phyloP scores from a whole-genome alignment of 805 yeast genomes.

The Jamesozyma hellenica region DNA sequence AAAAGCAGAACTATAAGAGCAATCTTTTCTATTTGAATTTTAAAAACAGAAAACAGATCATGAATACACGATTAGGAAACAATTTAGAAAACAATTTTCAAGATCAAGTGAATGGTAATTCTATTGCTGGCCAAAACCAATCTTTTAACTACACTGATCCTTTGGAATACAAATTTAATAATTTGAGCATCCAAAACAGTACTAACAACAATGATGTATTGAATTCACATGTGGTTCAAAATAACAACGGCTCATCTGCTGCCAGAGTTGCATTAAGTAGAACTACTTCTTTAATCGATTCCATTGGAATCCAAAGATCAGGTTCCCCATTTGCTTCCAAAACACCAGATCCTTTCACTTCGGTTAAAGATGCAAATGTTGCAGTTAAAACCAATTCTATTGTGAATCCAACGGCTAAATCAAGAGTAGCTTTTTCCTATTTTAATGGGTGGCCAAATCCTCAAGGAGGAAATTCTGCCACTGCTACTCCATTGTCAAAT shows the following conservation, averaged over 20 bases:
- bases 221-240: neutral
- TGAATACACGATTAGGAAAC: neutral
- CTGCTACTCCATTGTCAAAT: neutral
- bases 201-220: neutral
- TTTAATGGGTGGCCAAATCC: neutral
- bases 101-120: neutral
- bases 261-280: slow-evolving; percentile 7
- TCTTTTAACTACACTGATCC: slow-evolving; percentile 7
- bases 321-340: slow-evolving; percentile 14
- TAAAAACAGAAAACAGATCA: neutral
- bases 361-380: neutral
- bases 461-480: neutral
- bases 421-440: neutral
- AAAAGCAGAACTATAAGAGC: too few species aligned
- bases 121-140: neutral
- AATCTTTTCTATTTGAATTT: too few species aligned
- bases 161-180: slow-evolving; percentile 7
- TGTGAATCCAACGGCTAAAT: neutral
- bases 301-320: slow-evolving; percentile 19
- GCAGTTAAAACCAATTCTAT: neutral
- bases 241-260: neutral
- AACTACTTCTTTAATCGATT: slow-evolving; percentile 19
- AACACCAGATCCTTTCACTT: slow-evolving; percentile 1
- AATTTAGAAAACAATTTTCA: neutral
- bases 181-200: neutral